A percentile compares a stretch with the other conserved stretches of the same genome.
phyloP scores from a whole-genome alignment of 768 basidiomycete genomes.

The Kwoniella sp. region DNA sequence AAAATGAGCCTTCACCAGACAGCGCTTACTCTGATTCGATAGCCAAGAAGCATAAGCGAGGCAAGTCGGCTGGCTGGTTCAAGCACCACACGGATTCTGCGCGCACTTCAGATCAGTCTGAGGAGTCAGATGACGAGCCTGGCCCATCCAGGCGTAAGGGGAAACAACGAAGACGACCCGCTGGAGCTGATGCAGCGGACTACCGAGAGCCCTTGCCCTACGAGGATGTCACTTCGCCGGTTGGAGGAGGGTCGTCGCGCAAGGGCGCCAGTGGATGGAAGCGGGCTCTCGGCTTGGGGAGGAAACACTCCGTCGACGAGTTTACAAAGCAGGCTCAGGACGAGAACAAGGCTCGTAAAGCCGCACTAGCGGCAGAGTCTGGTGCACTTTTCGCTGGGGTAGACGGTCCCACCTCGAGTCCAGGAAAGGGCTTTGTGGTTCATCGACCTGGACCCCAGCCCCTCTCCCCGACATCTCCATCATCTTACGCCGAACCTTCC shows the following conservation, averaged over 20 bases:
- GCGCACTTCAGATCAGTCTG: constrained; percentile 2
- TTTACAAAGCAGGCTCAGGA: constrained; percentile 26
- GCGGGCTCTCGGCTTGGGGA: background rate
- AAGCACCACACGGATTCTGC: background rate
- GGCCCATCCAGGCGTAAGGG: constrained; percentile 26
- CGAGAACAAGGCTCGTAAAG: constrained; percentile 43
- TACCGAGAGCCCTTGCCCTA: constrained; percentile 21
- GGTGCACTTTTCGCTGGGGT: constrained; percentile 42
- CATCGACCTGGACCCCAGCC: constrained; percentile 14
- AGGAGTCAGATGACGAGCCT: constrained; percentile 40
- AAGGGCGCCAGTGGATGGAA: background rate
- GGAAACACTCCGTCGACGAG: constrained; percentile 18
- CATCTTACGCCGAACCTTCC: constrained; percentile 2
- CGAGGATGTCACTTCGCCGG: constrained; percentile 15
- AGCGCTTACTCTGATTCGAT: constrained; percentile 22
- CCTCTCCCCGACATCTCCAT: constrained; percentile 1
- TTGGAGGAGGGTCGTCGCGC: background rate
- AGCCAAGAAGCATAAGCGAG: constrained; percentile 16
- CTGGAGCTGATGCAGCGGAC: constrained; percentile 1
- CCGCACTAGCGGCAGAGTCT: constrained; percentile 33
- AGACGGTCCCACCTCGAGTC: constrained; percentile 16
- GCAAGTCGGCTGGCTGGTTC: constrained; percentile 9
- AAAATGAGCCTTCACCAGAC: constrained; percentile 23
- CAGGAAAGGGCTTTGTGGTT: constrained; percentile 18
- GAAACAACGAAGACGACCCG: background rate